These are phyloP conservation scores for Xylariaceae sp. DNA, from an alignment of 2,329 filamentous ascomycete genomes.

Conservation along the genomic window DNA sequence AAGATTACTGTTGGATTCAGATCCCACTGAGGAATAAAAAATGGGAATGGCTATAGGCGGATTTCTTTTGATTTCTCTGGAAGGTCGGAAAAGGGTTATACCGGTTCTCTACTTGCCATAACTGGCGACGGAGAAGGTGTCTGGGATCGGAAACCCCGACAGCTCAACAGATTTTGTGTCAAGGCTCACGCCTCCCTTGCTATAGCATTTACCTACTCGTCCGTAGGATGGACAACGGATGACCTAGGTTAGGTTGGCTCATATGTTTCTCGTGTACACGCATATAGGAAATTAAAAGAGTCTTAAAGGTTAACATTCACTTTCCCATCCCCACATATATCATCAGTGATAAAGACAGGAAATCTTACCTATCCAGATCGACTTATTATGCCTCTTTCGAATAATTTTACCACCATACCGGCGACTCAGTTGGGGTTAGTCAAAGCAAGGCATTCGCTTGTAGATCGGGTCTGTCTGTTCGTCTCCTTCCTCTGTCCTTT, in stretches of 20 bases:
- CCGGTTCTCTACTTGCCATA: constrained; percentile 2
- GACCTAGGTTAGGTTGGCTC: constrained; percentile 17
- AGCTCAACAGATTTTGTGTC: constrained; percentile 23
- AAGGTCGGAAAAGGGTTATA: constrained; percentile 7
- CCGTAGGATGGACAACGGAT: constrained; percentile 10
- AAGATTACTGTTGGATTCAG: constrained; percentile 16
- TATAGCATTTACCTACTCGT: constrained; percentile 11
- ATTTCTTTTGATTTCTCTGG: constrained; percentile 5
- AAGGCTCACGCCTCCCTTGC: constrained; percentile 24
- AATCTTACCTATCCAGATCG: too few species aligned
- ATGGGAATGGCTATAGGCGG: constrained; percentile 14
- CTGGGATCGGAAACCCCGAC: constrained; percentile 12
- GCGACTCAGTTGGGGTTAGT: too few species aligned
- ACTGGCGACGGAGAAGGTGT: constrained; percentile 3
- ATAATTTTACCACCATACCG: too few species aligned
- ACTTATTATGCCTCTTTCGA: too few species aligned
- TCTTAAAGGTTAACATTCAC: constrained; percentile 2
- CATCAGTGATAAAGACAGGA: too few species aligned
- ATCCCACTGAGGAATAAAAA: not conserved
- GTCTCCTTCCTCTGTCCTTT: too few species aligned
- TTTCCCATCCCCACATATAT: too few species aligned
- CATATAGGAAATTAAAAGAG: constrained; percentile 21
- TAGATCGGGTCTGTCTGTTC: too few species aligned
- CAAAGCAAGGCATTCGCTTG: too few species aligned
- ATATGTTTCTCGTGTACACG: constrained; percentile 21